Evolutionary conservation across 306 rosid genomes (phyloP).

Genomic region (Prunus mume): DNA sequence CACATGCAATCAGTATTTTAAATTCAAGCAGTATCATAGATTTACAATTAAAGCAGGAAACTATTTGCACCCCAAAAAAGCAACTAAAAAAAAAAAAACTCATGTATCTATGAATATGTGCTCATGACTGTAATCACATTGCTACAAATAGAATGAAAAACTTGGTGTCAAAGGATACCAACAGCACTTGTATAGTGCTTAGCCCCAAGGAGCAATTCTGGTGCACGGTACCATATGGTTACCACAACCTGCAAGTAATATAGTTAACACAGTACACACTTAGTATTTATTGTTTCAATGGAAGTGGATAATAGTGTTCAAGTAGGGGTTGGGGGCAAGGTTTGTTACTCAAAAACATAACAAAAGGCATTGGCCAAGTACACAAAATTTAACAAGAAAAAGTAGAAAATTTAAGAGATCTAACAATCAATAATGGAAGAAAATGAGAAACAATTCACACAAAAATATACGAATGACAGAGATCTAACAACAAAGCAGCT

Average conservation of each 20-base stretch:
- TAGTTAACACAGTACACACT: background rate
- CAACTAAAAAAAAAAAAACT: background rate
- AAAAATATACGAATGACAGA: background rate
- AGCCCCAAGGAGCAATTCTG: slow-evolving; percentile 98
- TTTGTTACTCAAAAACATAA: background rate
- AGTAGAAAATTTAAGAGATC: background rate
- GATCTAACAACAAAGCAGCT: background rate
- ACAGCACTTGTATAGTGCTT: slow-evolving; percentile 99
- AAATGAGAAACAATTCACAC: background rate
- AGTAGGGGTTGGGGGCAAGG: too few relatives aligned
- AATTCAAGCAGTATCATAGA: background rate
- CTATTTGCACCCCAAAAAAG: background rate
- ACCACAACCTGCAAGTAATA: slow-evolving; percentile 79
- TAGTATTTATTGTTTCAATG: background rate
- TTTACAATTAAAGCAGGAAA: background rate
- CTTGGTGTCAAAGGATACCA: slow-evolving; percentile 54
- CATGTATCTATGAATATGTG: background rate
- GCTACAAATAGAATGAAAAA: background rate
- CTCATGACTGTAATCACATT: background rate
- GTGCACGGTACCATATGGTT: slow-evolving; percentile 99
- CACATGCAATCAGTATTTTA: too few relatives aligned
- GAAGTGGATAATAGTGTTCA: background rate
- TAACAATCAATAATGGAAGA: background rate
- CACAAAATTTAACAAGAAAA: background rate
- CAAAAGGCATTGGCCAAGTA: background rate